Base-by-base conservation (phyloP, 345 rosid species). In the Aquilaria yunnanensis region DNA sequence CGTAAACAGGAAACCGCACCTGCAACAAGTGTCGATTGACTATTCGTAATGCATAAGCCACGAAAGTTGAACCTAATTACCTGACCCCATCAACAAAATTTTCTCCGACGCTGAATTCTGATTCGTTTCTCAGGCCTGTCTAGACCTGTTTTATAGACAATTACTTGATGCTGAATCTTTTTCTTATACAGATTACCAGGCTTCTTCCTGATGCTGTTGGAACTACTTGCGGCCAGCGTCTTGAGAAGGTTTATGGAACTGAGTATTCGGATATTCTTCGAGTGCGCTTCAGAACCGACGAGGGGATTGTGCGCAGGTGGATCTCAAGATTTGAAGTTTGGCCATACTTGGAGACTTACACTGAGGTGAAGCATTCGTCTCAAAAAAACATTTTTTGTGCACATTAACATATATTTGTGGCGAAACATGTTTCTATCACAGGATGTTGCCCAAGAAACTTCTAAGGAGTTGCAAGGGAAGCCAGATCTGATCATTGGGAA, bases 271-370 rank as follows among this genome's bases (percentile, higher is more conserved):
- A 88, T 71, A 90, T 90, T 53, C 93, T 90, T 10, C 86, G 97
- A 1, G 83, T 90, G 12, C 96, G 96, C 49, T 90, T 90, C 63
- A 80, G 85, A 76, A 67, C 81, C 12, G 87, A 85, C 67, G 74
- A 85, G 61, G 92, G 96, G 53, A 75, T 85, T 0, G 90, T 90
- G 14, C 84, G 96, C 33, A 68, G 75, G 67, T 90, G 97, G 97
- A 90, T 90, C 80, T 88, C 97, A 1, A 66, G 97, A 61, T 91
- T 91, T 50, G 89, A 91, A 67, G 97, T 91, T 61, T 91, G 97
- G 97, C 96, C 97, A 3, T 91, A 91, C 69, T 80, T 91, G 54
- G 93, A 88, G 75, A 84, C 84, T 54, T 91, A 69, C 80, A 84
- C 96, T 0, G 93, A 88, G 91, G 94, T 89, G 59, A 50, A 62